Evolutionary conservation across 2,329 filamentous ascomycete species (phyloP).

Genomic region (Colletotrichum phormii): DNA sequence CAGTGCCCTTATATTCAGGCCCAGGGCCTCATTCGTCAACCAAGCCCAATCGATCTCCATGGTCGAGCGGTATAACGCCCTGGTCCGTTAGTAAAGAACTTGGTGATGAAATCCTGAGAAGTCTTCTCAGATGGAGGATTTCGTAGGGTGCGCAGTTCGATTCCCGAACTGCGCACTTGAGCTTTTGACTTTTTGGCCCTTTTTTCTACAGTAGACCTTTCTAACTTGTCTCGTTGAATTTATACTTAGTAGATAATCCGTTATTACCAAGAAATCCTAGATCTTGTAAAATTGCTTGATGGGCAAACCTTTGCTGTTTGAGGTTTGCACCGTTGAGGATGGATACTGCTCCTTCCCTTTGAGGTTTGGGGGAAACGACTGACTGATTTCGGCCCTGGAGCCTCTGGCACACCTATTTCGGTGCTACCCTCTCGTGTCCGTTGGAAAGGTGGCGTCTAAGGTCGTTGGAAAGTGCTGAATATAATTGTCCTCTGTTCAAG

Average conservation of each 20-base stretch:
- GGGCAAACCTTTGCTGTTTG: neutral
- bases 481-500: neutral
- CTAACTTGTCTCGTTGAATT: no score
- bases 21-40: neutral
- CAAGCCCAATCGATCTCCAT: conserved; percentile 9
- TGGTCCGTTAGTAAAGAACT: conserved; percentile 15
- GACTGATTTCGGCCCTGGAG: neutral
- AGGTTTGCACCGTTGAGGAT: neutral
- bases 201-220: neutral
- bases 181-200: neutral
- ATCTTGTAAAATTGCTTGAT: no score
- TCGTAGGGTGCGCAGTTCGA: conserved; percentile 3
- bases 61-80: conserved; percentile 15
- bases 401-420: neutral
- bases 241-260: neutral
- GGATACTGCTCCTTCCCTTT: neutral
- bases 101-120: conserved; percentile 11
- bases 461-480: neutral
- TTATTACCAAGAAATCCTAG: neutral
- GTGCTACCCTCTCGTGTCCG: neutral
- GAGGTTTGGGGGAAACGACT: neutral
- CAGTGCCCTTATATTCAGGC: neutral
- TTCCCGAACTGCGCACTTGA: neutral
- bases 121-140: neutral
- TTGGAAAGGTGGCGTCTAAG: neutral